A percentile compares a stretch with the other conserved stretches of the same genome.
These are phyloP conservation scores for Penicillium rolfsii DNA, from an alignment of 2,329 filamentous ascomycete species.

Conservation along the genomic window DNA sequence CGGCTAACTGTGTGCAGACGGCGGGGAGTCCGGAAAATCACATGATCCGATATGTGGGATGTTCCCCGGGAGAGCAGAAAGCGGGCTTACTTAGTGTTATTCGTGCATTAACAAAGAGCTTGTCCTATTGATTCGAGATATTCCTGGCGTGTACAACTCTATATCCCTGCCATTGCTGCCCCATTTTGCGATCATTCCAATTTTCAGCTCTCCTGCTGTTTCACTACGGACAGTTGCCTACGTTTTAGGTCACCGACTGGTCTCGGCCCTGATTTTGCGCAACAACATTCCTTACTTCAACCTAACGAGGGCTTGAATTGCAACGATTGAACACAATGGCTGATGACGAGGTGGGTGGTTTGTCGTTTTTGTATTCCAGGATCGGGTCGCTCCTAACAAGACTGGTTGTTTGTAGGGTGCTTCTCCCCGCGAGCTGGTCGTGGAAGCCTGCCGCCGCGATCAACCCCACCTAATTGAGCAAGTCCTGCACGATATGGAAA, in stretches of 20 bases:
- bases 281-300: not conserved
- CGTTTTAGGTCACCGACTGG: constrained; percentile 14
- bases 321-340: constrained; percentile 38
- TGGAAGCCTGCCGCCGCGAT: constrained; percentile 92
- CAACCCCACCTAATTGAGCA: constrained; percentile 83
- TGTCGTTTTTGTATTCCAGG: not conserved
- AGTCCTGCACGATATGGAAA: constrained; percentile 65
- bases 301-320: not conserved
- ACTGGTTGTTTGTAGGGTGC: constrained; percentile 66
- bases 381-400: constrained; percentile 9
- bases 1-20: constrained; percentile 22
- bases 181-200: not conserved
- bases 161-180: not conserved
- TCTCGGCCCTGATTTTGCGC: constrained; percentile 14
- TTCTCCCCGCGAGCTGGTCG: constrained; percentile 78
- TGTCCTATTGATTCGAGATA: constrained; percentile 6
- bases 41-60: constrained; percentile 26
- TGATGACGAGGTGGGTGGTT: constrained; percentile 46
- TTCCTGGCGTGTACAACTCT: constrained; percentile 21
- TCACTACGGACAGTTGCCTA: constrained; percentile 8
- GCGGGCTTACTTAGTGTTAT: constrained; percentile 1
- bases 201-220: not conserved
- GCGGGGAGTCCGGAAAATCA: constrained; percentile 20
- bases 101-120: constrained; percentile 11
- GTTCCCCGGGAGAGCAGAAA: constrained; percentile 25